phyloP scores from a whole-genome alignment of 768 basidiomycete species.

The Podaxis rugospora region DNA sequence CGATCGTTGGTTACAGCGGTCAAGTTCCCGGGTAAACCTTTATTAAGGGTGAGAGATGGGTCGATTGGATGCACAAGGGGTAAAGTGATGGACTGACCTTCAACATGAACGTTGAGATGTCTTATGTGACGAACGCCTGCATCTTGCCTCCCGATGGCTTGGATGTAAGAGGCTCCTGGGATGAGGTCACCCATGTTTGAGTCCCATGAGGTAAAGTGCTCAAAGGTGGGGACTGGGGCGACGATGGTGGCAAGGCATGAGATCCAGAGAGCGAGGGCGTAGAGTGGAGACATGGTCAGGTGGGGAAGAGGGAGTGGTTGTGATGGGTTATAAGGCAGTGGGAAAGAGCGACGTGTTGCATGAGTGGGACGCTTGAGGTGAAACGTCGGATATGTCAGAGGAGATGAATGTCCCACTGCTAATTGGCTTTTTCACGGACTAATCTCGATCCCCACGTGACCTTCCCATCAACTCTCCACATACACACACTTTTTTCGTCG shows the following conservation, averaged over 20 bases:
- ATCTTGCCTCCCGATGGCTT: conserved; percentile 22
- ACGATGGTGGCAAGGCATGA: conserved; percentile 18
- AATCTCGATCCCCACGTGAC: not conserved
- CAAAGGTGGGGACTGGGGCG: conserved; percentile 37
- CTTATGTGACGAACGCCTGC: not conserved
- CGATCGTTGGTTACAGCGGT: conserved; percentile 32
- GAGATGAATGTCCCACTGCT: not conserved
- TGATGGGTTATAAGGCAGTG: not conserved
- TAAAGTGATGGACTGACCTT: not conserved
- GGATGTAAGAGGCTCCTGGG: conserved; percentile 36
- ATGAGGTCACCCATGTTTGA: conserved; percentile 36
- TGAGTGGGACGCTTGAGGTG: not conserved
- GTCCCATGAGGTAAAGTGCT: conserved; percentile 29
- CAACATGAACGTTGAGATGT: conserved; percentile 11
- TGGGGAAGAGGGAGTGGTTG: not conserved
- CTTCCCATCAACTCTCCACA: not conserved
- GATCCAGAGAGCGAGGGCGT: conserved; percentile 20
- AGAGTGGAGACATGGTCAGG: conserved; percentile 8
- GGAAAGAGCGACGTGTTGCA: not conserved
- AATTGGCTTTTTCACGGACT: not conserved
- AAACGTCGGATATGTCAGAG: conserved; percentile 11
- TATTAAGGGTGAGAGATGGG: conserved; percentile 23
- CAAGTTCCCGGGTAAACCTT: conserved; percentile 46
- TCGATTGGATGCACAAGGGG: not conserved
- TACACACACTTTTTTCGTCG: not conserved